phyloP scores from a whole-genome alignment of 2,329 filamentous ascomycete genomes.

The Neonectria hederae region DNA sequence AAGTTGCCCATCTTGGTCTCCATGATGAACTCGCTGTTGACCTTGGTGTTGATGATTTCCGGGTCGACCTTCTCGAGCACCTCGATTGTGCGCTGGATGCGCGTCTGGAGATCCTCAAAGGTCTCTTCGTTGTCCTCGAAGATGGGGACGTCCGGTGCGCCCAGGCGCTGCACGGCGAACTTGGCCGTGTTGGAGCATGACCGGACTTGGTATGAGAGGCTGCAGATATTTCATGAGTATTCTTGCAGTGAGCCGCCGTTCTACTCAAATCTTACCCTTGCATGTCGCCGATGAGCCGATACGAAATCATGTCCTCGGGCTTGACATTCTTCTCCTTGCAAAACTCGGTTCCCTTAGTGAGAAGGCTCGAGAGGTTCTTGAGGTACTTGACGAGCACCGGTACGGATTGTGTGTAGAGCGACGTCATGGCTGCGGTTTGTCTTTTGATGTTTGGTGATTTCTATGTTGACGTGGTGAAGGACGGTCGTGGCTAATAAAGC shows the following conservation, averaged over 20 bases:
- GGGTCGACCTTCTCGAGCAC: conserved; percentile 45
- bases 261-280: conserved; percentile 11
- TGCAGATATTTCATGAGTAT: not conserved
- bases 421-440: conserved; percentile 29
- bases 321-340: conserved; percentile 34
- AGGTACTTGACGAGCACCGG: conserved; percentile 45
- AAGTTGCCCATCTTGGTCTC: conserved; percentile 39
- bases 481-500: not conserved
- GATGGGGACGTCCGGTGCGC: conserved; percentile 25
- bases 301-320: conserved; percentile 32
- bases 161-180: conserved; percentile 32
- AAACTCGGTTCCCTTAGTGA: conserved; percentile 34
- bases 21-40: conserved; percentile 38
- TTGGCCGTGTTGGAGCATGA: conserved; percentile 41
- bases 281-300: conserved; percentile 38
- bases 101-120: conserved; percentile 44
- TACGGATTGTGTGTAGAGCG: conserved; percentile 38
- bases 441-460: not conserved
- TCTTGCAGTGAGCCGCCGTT: not conserved
- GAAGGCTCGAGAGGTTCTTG: conserved; percentile 35
- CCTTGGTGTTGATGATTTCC: conserved; percentile 35
- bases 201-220: conserved; percentile 37
- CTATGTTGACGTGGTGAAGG: not conserved
- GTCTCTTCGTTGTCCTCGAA: conserved; percentile 41
- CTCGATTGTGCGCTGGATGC: conserved; percentile 40